Base-by-base conservation (phyloP, 495 filamentous ascomycete species). In the Darksidea phi region DNA sequence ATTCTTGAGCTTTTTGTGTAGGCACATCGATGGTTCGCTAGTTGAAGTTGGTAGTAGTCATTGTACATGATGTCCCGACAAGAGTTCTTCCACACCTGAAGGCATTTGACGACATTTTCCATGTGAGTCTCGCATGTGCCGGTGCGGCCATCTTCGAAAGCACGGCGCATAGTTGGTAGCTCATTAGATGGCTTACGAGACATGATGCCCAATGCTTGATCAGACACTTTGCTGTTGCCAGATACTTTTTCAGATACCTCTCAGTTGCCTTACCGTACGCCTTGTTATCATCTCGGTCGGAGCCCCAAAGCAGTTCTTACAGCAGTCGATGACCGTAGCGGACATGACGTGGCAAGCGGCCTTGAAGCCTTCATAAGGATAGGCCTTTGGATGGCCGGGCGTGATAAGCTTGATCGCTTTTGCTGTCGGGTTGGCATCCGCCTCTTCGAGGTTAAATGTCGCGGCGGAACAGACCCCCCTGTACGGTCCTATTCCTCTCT, bases 21-120 rank as follows among this genome's bases (percentile, higher is more conserved):
- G 13, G 41, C 41, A 43, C 3, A 43, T 13, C 5, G 41, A 13
- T 43, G 41, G 17, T 52, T 52, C 15, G 26, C 48, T 7, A 52
- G 48, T 17, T 4, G 8, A n/a, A 32, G 12, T 8, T 7, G 11
- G 11, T 52, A 34, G 48, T 32, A 52, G 24, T 52, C 48, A 11
- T 52, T 25, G 48, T n/a, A 18, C 13, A 52, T 32, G 26, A 52
- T 52, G 15, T 34, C 48, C 15, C n/a, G 48, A 17, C 48, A 52
- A n/a, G 25, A 8, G 6, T 8, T 13, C 26, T 52, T 52, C 24
- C 18, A 52, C 10, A 21, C 26, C 6, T 24, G 48, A 8, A 52
- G 26, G 13, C 41, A 43, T 20, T n/a, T 43, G 5, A 43, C 41
- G 6, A 43, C 41, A 13, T 43, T 43, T 13, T 43, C 5, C 13